These are phyloP conservation scores for Voacanga thouarsii DNA, from an alignment of 257 asterid species.

Conservation along the genomic window DNA sequence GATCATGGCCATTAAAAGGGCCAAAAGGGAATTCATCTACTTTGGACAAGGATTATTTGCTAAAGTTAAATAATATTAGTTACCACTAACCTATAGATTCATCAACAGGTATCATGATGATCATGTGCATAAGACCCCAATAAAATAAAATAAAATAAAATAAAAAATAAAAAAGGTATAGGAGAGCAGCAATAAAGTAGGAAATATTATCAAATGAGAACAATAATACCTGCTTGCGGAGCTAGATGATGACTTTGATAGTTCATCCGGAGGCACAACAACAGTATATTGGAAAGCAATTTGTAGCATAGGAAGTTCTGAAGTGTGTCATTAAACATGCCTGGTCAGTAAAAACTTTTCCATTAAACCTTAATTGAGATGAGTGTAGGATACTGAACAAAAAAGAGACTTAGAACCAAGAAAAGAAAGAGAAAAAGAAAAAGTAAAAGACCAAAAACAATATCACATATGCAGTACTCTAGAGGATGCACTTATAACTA, in stretches of 20 bases:
- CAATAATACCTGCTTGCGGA: slow-evolving; percentile 56
- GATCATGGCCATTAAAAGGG: background rate
- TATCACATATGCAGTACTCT: background rate
- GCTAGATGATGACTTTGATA: slow-evolving; percentile 44
- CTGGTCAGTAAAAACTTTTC: background rate
- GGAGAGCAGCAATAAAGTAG: slow-evolving; percentile 15
- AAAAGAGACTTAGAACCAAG: background rate
- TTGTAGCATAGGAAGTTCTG: slow-evolving; percentile 84
- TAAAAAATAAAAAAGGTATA: background rate
- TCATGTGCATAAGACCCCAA: background rate
- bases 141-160: too few relatives aligned
- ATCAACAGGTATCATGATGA: background rate
- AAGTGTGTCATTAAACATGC: slow-evolving; percentile 48
- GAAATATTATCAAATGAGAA: background rate
- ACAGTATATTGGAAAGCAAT: slow-evolving; percentile 97
- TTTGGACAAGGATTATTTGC: background rate
- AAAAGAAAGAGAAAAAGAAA: background rate
- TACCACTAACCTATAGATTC: background rate
- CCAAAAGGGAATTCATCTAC: background rate
- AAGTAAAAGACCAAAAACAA: background rate
- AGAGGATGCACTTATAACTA: too few relatives aligned
- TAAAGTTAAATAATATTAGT: background rate
- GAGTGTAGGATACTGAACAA: background rate
- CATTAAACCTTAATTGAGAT: slow-evolving; percentile 1
- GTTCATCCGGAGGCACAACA: slow-evolving; percentile 79